Percentiles rank a stretch among this genome's conserved stretches.
Evolutionary conservation across 1,284 basidiomycete species (phyloP).

Genomic region (Chondrostereum purpureum): DNA sequence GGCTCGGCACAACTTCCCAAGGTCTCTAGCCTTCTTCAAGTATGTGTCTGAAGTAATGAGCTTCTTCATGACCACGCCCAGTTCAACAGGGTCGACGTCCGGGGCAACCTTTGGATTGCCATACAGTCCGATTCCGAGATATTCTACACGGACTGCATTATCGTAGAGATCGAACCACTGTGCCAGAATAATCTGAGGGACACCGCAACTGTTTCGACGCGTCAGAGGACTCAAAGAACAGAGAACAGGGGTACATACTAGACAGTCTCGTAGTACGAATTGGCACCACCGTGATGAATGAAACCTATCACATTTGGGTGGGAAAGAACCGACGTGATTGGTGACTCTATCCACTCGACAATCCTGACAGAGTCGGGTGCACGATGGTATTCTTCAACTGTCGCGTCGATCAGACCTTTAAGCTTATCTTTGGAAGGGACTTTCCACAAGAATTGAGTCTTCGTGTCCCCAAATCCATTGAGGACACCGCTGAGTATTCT

Average conservation of each 20-base stretch:
- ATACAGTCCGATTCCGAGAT: background rate
- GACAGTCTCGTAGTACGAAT: slow-evolving; percentile 10
- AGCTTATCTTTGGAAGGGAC: background rate
- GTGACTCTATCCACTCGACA: slow-evolving; percentile 6
- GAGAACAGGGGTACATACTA: slow-evolving; percentile 3
- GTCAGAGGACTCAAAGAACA: background rate
- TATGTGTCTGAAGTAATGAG: too few species aligned
- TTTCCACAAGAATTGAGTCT: slow-evolving; percentile 6
- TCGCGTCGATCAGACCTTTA: background rate
- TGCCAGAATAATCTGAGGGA: background rate
- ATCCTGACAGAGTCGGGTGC: slow-evolving; percentile 1
- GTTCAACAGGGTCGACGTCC: background rate
- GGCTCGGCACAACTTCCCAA: too few species aligned
- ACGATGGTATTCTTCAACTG: background rate
- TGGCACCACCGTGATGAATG: slow-evolving; percentile 12
- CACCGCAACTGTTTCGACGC: slow-evolving; percentile 4
- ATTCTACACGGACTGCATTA: background rate
- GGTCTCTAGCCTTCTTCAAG: too few species aligned
- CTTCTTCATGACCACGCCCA: too few species aligned
- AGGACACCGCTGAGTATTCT: background rate
- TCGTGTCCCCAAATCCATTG: background rate
- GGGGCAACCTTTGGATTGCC: background rate
- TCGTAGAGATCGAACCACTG: slow-evolving; percentile 1
- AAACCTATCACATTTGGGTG: slow-evolving; percentile 8
- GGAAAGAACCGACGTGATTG: slow-evolving; percentile 3